Percentiles rank a stretch among this genome's conserved stretches.
phyloP scores from a whole-genome alignment of 169 alveolate genomes.

The Plasmodium falciparum region DNA sequence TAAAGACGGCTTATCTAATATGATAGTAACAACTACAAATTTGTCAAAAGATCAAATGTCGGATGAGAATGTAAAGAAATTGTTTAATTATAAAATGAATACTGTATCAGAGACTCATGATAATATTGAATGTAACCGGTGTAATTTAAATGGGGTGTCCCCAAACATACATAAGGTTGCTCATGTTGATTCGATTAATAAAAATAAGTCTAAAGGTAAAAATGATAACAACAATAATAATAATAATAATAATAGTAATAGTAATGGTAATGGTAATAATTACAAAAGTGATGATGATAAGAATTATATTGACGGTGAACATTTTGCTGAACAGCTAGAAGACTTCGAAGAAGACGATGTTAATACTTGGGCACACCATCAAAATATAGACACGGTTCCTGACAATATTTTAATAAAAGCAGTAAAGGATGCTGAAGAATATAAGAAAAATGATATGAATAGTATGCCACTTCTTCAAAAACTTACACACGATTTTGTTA shows the following conservation, averaged over 20 bases:
- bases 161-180: too few relatives aligned
- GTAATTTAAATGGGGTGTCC: constrained; percentile 13
- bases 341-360: constrained; percentile 80
- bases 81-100: constrained; percentile 82
- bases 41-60: constrained; percentile 82
- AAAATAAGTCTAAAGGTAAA: too few relatives aligned
- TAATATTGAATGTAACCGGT: constrained; percentile 84
- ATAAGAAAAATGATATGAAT: constrained; percentile 25
- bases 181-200: too few relatives aligned
- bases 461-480: constrained; percentile 71
- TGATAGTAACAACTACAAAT: constrained; percentile 88
- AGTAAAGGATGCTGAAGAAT: constrained; percentile 60
- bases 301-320: constrained; percentile 35
- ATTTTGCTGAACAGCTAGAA: constrained; percentile 70
- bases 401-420: constrained; percentile 79
- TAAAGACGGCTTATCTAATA: constrained; percentile 89
- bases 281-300: too few relatives aligned
- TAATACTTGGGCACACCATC: constrained; percentile 87
- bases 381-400: constrained; percentile 82
- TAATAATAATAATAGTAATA: too few relatives aligned
- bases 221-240: too few relatives aligned
- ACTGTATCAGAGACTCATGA: constrained; percentile 90
- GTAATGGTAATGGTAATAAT: too few relatives aligned
- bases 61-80: constrained; percentile 86
- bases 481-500: constrained; percentile 72